Conservation (phyloP, 2,329 filamentous ascomycete species). For the Myrmaecium sp. region DNA sequence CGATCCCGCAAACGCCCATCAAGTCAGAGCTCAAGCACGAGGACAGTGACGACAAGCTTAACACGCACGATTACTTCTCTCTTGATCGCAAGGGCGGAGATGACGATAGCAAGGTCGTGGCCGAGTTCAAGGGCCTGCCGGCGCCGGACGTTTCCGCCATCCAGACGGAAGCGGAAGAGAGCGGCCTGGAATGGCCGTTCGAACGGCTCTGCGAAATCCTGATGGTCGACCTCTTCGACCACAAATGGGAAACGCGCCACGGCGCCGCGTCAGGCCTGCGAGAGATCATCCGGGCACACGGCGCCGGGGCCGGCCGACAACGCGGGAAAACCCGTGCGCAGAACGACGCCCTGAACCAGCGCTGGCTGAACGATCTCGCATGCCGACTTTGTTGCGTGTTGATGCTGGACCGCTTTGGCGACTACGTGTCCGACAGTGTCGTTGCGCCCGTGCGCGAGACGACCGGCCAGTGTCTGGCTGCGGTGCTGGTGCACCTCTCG, state of each 20-base stretch:
- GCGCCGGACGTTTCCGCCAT: constrained; percentile 74
- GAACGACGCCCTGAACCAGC: constrained; percentile 64
- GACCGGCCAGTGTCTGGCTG: constrained; percentile 82
- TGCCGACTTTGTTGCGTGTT: constrained; percentile 89
- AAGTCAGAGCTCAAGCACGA: constrained; percentile 43
- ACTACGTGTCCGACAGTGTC: constrained; percentile 94
- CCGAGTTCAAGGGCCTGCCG: constrained; percentile 80
- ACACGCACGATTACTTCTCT: constrained; percentile 64
- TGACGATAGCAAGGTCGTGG: constrained; percentile 81
- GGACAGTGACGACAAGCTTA: constrained; percentile 42
- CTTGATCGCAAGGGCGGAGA: constrained; percentile 67
- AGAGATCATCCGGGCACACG: constrained; percentile 84
- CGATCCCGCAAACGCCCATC: constrained; percentile 35
- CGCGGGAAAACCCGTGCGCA: constrained; percentile 52
- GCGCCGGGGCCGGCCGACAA: constrained; percentile 65
- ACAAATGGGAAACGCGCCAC: constrained; percentile 88
- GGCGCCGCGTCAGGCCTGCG: constrained; percentile 89
- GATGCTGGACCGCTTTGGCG: constrained; percentile 93
- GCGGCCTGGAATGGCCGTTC: constrained; percentile 82
- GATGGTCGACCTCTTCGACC: constrained; percentile 82
- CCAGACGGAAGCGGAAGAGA: constrained; percentile 56
- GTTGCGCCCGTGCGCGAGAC: constrained; percentile 93
- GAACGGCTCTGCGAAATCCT: constrained; percentile 88
- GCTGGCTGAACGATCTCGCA: constrained; percentile 88
- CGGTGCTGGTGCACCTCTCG: constrained; percentile 70